Evolutionary conservation across 2,329 filamentous ascomycete species (phyloP).

Genomic region (Colletotrichum sp.): DNA sequence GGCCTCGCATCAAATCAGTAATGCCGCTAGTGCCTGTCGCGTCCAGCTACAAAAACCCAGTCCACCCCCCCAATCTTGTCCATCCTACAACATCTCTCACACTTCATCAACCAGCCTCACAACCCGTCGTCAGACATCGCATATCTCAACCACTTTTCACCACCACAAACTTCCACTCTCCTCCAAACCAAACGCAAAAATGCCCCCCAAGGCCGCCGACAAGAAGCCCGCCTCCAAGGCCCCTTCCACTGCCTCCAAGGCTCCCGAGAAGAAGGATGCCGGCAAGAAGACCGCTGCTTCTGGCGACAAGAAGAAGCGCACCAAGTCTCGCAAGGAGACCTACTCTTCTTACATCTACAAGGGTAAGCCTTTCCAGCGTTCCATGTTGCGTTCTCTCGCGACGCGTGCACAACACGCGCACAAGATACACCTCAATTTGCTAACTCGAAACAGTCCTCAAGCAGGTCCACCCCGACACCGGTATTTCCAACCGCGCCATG

Average conservation of each 20-base stretch:
- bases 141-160: not conserved
- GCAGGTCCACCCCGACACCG: conserved; percentile 99
- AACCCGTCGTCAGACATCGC: conserved; percentile 27
- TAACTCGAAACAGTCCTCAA: conserved; percentile 79
- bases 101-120: conserved; percentile 36
- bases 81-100: conserved; percentile 52
- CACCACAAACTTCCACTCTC: conserved; percentile 11
- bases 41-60: conserved; percentile 67
- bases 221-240: conserved; percentile 99
- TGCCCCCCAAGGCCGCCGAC: conserved; percentile 97
- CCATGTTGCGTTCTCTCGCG: not conserved
- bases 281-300: conserved; percentile 98
- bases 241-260: conserved; percentile 74
- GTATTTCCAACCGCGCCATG: conserved; percentile 99
- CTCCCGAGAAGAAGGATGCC: conserved; percentile 96
- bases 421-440: conserved; percentile 1
- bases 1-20: conserved; percentile 57
- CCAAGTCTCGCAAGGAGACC: conserved; percentile 99
- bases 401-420: not conserved
- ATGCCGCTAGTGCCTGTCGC: conserved; percentile 53
- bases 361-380: conserved; percentile 58
- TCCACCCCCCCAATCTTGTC: conserved; percentile 56
- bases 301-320: conserved; percentile 99
- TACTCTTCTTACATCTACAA: conserved; percentile 99
- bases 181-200: conserved; percentile 57